phyloP scores from a whole-genome alignment of 2,329 filamentous ascomycete genomes.

The Phoma herbarum region DNA sequence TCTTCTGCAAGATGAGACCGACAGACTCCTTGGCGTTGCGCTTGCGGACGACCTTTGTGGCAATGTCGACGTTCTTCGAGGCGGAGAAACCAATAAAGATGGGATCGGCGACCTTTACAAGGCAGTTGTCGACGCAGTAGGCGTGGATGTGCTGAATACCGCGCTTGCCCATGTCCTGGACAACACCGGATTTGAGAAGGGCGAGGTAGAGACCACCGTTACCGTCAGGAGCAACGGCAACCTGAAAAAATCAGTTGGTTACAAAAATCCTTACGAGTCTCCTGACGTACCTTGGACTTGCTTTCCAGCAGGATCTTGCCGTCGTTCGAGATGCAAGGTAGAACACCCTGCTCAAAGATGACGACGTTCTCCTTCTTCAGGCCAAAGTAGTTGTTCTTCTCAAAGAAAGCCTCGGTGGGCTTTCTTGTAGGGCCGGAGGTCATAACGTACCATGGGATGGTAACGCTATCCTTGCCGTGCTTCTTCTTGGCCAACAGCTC shows the following conservation, averaged over 20 bases:
- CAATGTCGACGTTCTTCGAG: conserved; percentile 88
- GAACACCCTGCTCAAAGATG: conserved; percentile 95
- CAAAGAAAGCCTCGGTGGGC: conserved; percentile 93
- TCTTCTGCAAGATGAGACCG: conserved; percentile 91
- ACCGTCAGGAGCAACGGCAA: conserved; percentile 94
- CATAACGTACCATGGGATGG: conserved; percentile 99
- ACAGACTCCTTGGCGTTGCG: conserved; percentile 95
- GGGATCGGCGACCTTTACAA: conserved; percentile 98
- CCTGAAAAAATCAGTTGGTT: conserved; percentile 52
- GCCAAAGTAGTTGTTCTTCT: conserved; percentile 90
- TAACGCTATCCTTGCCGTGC: conserved; percentile 63
- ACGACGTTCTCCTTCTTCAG: conserved; percentile 83
- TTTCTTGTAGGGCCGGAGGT: conserved; percentile 92
- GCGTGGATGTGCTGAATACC: conserved; percentile 95
- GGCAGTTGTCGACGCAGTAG: conserved; percentile 98
- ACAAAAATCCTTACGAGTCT: background rate
- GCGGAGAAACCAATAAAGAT: conserved; percentile 94
- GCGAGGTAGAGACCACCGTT: conserved; percentile 98
- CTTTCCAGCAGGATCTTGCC: conserved; percentile 94
- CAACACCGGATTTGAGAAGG: conserved; percentile 78
- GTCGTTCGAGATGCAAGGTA: conserved; percentile 96
- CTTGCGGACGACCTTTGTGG: conserved; percentile 99
- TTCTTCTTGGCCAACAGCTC: conserved; percentile 81
- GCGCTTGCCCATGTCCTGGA: conserved; percentile 86
- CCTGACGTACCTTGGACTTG: conserved; percentile 73